Conservation (phyloP, 306 rosid genomes). For the Cicer bijugum region DNA sequence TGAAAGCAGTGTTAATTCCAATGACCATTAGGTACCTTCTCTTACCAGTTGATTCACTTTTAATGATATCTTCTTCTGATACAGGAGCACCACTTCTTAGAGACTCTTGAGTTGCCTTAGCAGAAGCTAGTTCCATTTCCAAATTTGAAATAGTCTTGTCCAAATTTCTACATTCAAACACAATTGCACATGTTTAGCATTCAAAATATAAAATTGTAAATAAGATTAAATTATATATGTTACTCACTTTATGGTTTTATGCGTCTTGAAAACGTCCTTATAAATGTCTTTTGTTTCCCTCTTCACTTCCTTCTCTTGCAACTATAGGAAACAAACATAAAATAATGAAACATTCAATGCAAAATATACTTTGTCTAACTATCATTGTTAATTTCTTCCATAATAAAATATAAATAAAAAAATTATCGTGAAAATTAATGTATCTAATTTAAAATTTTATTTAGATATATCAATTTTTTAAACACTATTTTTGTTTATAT, state of each 20-base stretch:
- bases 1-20: constrained; percentile 94
- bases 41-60: constrained; percentile 52
- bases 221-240: constrained; percentile 17
- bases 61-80: constrained; percentile 60
- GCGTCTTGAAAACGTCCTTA: constrained; percentile 69
- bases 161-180: constrained; percentile 61
- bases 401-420: too few species aligned
- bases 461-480: too few species aligned
- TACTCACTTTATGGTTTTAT: constrained; percentile 78
- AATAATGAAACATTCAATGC: constrained; percentile 1
- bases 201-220: neutral
- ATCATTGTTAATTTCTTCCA: too few species aligned
- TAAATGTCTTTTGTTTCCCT: constrained; percentile 63
- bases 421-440: too few species aligned
- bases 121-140: constrained; percentile 92
- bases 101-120: constrained; percentile 85
- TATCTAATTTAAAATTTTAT: too few species aligned
- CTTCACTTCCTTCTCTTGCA: constrained; percentile 77
- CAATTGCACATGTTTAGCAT: constrained; percentile 6
- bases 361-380: neutral
- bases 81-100: constrained; percentile 70
- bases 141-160: constrained; percentile 87
- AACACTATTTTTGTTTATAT: too few species aligned
- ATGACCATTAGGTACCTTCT: constrained; percentile 86
- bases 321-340: constrained; percentile 51